A percentile compares a stretch with the other conserved stretches of the same genome.
Evolutionary conservation across 139 green algal genomes (phyloP).

Genomic region (Auxenochlorella pyrenoidosa): DNA sequence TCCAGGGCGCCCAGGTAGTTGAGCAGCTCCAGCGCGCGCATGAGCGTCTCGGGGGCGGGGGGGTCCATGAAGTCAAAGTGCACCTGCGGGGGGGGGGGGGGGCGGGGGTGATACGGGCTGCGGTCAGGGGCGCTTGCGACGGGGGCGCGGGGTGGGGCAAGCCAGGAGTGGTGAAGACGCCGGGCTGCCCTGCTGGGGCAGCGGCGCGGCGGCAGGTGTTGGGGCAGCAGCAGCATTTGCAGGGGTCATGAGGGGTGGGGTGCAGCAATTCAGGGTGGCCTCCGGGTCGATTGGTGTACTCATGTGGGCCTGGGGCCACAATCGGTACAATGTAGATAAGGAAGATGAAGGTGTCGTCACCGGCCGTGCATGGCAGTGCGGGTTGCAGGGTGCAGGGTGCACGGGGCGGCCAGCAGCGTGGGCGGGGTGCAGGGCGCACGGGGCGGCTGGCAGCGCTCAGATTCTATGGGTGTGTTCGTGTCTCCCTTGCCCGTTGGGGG

Average conservation of each 20-base stretch:
- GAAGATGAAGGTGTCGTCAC: slow-evolving; percentile 47
- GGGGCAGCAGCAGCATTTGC: no score
- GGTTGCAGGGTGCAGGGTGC: not conserved
- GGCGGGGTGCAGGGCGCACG: not conserved
- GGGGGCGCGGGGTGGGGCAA: no score
- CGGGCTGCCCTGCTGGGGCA: no score
- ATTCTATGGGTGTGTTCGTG: slow-evolving; percentile 78
- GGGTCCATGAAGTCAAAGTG: slow-evolving; percentile 99
- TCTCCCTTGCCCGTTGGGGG: slow-evolving; percentile 37
- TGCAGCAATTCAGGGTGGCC: slow-evolving; percentile 5
- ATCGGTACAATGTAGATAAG: slow-evolving; percentile 76
- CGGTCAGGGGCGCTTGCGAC: no score
- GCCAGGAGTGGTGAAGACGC: no score
- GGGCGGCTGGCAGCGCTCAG: slow-evolving; percentile 40
- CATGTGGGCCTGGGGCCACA: slow-evolving; percentile 42
- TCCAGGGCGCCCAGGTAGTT: slow-evolving; percentile 99
- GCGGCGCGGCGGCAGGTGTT: no score
- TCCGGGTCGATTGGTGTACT: slow-evolving; percentile 44
- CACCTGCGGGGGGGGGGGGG: slow-evolving; percentile 65
- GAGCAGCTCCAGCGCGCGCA: slow-evolving; percentile 98
- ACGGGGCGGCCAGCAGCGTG: not conserved
- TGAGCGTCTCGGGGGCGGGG: slow-evolving; percentile 98
- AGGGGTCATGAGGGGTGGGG: not conserved
- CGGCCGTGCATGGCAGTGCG: slow-evolving; percentile 4
- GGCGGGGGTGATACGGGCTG: not conserved